A percentile compares a stretch with the other conserved stretches of the same genome.
These are phyloP conservation scores for Exophiala spinifera DNA, from an alignment of 2,329 filamentous ascomycete species.

Conservation along the genomic window DNA sequence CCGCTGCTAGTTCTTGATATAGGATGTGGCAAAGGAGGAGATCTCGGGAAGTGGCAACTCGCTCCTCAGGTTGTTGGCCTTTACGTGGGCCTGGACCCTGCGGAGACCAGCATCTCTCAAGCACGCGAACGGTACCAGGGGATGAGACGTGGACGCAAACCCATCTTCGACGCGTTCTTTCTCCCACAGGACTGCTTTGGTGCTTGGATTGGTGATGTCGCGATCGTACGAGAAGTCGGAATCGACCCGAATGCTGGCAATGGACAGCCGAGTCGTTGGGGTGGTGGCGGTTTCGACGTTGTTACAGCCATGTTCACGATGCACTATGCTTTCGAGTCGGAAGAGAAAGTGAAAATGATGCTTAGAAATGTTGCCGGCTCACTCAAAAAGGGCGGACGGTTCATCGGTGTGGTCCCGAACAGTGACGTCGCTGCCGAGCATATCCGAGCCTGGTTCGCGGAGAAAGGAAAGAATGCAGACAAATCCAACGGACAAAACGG, in stretches of 20 bases:
- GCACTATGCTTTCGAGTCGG: conserved; percentile 96
- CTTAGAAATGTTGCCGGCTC: conserved; percentile 85
- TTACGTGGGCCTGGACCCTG: conserved; percentile 91
- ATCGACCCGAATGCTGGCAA: conserved; percentile 70
- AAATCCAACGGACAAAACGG: conserved; percentile 31
- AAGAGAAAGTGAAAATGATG: conserved; percentile 87
- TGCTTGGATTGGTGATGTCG: conserved; percentile 74
- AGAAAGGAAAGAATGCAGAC: conserved; percentile 41
- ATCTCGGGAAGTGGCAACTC: conserved; percentile 92
- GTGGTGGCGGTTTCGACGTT: conserved; percentile 83
- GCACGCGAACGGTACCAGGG: conserved; percentile 77
- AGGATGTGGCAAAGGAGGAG: conserved; percentile 94
- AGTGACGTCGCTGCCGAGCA: conserved; percentile 81
- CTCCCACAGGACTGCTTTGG: conserved; percentile 90
- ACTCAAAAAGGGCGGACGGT: conserved; percentile 88
- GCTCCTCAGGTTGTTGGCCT: conserved; percentile 87
- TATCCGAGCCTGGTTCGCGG: conserved; percentile 73
- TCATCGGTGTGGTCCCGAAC: conserved; percentile 95
- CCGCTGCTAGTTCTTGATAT: conserved; percentile 83
- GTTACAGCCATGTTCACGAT: conserved; percentile 99
- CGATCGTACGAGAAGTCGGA: conserved; percentile 79
- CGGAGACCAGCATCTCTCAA: conserved; percentile 87
- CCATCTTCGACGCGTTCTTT: conserved; percentile 81
- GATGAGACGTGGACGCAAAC: conserved; percentile 61
- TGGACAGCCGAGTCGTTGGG: conserved; percentile 58